Evolutionary conservation across 2,329 filamentous ascomycete genomes (phyloP), one percentile per base, ranked within the genome.

Genomic region (Diaporthe sp.): DNA sequence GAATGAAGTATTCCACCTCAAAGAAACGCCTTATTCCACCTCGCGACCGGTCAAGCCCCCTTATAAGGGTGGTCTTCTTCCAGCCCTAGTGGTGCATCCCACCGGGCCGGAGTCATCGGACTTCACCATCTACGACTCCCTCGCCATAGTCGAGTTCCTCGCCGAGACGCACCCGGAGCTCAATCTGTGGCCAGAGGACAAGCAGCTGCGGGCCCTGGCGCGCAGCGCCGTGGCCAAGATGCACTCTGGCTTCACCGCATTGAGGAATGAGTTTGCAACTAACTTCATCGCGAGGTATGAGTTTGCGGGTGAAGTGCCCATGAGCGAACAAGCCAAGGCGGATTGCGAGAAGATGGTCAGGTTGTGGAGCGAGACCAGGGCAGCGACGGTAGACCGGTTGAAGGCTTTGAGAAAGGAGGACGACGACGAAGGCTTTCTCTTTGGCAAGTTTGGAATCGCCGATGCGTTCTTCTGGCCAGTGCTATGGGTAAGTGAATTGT

Each of bases 381-480:
- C 31, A 4, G 31, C 31, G 17, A 58, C 55, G 19, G 55, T n/a
- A 7, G 55, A 37, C 0, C 13, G 55, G 19, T 31, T 58, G 7
- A 58, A 58, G 31, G 15, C 55, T 3, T 6, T 58, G 55, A 19
- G 55, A 22, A 58, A 58, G n/a, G 55, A 58, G 1, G 19, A n/a
- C 8, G 55, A 34, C 17, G 55, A 58, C 9, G 31, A 37, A n/a
- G 55, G 55, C 31, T 58, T 58, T 4, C 31, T 37, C 10, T 58
- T 58, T 58, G 55, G 55, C 8, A 58, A n/a, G 31, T 58, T 58
- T 12, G 55, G 55, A 3, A 58, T 58, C 31, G 55, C 55, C n/a
- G 55, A 58, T 58, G 55, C 55, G 7, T 37, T 58, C 55, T 58
- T 58, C 31, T 58, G 55, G 55, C 55, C 55, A 34, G 55, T 58